Evolutionary conservation across 164 flowering plant species (phyloP).

Genomic region (Chloranthus sessilifolius): DNA sequence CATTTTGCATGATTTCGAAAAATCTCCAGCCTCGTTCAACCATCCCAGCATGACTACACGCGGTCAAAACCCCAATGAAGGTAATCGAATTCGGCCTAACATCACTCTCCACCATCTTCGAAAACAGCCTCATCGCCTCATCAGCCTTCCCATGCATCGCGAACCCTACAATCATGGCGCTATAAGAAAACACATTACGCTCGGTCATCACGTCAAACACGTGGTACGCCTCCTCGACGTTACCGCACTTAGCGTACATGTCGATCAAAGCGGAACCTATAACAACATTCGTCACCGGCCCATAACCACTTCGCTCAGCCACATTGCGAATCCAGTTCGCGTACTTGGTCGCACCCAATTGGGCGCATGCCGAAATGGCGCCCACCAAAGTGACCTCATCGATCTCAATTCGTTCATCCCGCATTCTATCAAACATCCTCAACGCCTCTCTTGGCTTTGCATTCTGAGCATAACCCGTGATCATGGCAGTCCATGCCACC

Average conservation of each 20-base stretch:
- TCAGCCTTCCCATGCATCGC: constrained; percentile 26
- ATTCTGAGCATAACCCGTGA: constrained; percentile 23
- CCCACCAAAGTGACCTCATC: constrained; percentile 27
- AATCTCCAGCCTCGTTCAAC: constrained; percentile 17
- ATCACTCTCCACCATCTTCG: constrained; percentile 16
- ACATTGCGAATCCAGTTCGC: constrained; percentile 14
- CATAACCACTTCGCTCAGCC: constrained; percentile 12
- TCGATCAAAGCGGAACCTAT: constrained; percentile 26
- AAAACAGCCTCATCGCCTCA: constrained; percentile 18
- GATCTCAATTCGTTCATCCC: constrained; percentile 12
- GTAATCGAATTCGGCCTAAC: constrained; percentile 22
- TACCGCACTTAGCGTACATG: constrained; percentile 30
- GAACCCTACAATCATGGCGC: constrained; percentile 22
- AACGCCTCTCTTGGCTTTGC: constrained; percentile 26
- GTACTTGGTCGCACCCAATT: constrained; percentile 17
- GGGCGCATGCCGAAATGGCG: constrained; percentile 28
- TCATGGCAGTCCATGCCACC: constrained; percentile 32
- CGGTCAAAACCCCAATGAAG: constrained; percentile 26
- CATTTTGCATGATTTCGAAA: constrained; percentile 19
- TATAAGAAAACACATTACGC: constrained; percentile 20
- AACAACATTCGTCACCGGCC: constrained; percentile 11
- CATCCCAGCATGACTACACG: constrained; percentile 26
- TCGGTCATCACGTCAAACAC: constrained; percentile 18
- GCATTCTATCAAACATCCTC: constrained; percentile 19
- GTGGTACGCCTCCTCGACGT: constrained; percentile 16